phyloP scores from a whole-genome alignment of 768 basidiomycete genomes.

The Psilocybe sp. region DNA sequence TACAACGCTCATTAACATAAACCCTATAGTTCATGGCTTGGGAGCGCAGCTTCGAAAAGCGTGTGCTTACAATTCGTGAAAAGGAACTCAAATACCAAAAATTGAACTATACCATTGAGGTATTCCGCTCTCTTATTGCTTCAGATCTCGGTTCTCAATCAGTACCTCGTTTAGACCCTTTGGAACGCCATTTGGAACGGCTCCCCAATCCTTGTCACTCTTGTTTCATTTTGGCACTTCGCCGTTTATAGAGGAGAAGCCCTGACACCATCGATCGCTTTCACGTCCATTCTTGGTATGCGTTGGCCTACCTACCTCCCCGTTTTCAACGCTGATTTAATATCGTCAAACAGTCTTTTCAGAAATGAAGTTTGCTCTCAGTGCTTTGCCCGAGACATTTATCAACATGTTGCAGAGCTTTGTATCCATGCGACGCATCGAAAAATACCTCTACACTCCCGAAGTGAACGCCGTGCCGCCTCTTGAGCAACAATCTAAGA shows the following conservation, averaged over 20 bases:
- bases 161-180: conserved; percentile 26
- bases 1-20: background rate
- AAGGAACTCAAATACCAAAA: conserved; percentile 84
- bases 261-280: conserved; percentile 83
- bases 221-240: conserved; percentile 69
- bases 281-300: conserved; percentile 38
- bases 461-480: conserved; percentile 70
- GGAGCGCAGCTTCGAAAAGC: conserved; percentile 87
- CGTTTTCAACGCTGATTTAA: background rate
- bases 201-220: conserved; percentile 57
- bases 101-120: conserved; percentile 86
- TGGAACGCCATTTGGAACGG: conserved; percentile 64
- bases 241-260: conserved; percentile 65
- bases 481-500: conserved; percentile 51
- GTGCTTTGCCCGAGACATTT: conserved; percentile 86
- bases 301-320: background rate
- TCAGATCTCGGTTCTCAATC: background rate
- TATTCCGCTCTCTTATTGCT: conserved; percentile 18
- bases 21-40: conserved; percentile 78
- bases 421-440: conserved; percentile 86
- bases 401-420: conserved; percentile 76
- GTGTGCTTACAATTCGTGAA: conserved; percentile 68
- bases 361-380: conserved; percentile 86
- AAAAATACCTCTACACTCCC: conserved; percentile 76
- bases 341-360: conserved; percentile 60